A percentile compares a stretch with the other conserved stretches of the same genome.
Conservation (phyloP, 768 basidiomycete genomes). For the Mycena crocata region DNA sequence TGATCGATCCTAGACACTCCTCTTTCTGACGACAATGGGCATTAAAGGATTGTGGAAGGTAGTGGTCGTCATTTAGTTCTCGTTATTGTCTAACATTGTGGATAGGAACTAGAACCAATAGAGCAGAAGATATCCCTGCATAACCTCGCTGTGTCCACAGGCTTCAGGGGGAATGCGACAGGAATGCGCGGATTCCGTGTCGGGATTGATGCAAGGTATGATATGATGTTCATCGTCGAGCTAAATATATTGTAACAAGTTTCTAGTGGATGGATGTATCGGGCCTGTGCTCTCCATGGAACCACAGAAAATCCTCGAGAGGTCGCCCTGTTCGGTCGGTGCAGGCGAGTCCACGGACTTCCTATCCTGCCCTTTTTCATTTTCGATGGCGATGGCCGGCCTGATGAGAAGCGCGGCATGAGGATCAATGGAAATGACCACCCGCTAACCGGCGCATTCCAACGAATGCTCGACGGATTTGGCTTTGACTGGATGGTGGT, state of each 20-base stretch:
- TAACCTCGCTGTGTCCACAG: slow-evolving; percentile 45
- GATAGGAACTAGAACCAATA: slow-evolving; percentile 48
- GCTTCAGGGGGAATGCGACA: slow-evolving; percentile 44
- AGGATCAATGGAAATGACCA: slow-evolving; percentile 41
- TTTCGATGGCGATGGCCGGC: slow-evolving; percentile 60
- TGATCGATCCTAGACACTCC: slow-evolving; percentile 5
- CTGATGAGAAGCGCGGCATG: slow-evolving; percentile 52
- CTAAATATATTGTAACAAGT: background rate
- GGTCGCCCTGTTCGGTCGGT: slow-evolving; percentile 54
- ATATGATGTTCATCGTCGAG: background rate
- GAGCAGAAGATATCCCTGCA: slow-evolving; percentile 47
- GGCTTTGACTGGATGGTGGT: slow-evolving; percentile 51
- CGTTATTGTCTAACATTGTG: background rate
- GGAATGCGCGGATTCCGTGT: slow-evolving; percentile 47
- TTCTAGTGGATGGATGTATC: slow-evolving; percentile 28
- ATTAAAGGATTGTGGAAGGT: slow-evolving; percentile 8
- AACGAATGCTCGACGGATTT: slow-evolving; percentile 54
- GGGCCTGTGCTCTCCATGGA: slow-evolving; percentile 45
- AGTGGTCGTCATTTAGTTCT: background rate
- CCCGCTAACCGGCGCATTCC: slow-evolving; percentile 38
- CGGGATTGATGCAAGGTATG: slow-evolving; percentile 52
- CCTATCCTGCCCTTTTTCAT: slow-evolving; percentile 59
- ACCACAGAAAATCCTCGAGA: slow-evolving; percentile 55
- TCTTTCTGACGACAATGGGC: background rate
- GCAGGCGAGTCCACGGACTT: slow-evolving; percentile 49